phyloP scores from a whole-genome alignment of 164 flowering plant genomes.

The Umbilicus rupestris region DNA sequence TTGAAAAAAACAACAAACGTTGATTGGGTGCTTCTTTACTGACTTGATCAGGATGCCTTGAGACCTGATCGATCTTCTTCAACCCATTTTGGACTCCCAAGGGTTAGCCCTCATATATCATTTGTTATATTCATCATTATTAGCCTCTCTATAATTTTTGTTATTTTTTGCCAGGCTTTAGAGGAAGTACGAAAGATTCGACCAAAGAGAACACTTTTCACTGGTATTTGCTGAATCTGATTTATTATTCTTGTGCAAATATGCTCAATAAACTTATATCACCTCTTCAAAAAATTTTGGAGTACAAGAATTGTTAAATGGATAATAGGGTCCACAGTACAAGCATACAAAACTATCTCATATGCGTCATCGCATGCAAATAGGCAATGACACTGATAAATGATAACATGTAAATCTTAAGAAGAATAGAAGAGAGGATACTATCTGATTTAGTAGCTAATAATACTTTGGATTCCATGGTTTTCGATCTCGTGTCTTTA shows the following conservation, averaged over 20 bases:
- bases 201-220: slow-evolving; percentile 80
- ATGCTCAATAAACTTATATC: no score
- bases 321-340: no score
- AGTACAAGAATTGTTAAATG: no score
- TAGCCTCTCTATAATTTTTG: not conserved
- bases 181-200: slow-evolving; percentile 85
- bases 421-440: no score
- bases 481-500: not conserved
- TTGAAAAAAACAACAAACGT: not conserved
- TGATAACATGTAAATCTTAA: no score
- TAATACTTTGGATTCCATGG: not conserved
- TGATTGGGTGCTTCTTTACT: not conserved
- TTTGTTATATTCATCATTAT: not conserved
- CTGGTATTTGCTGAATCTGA: slow-evolving; percentile 37
- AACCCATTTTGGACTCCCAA: slow-evolving; percentile 91
- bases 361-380: no score
- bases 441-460: no score
- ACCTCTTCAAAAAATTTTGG: no score
- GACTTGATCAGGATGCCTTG: slow-evolving; percentile 58
- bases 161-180: slow-evolving; percentile 43
- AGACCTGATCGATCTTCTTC: slow-evolving; percentile 88
- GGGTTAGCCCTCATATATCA: slow-evolving; percentile 25
- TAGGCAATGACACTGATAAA: no score
- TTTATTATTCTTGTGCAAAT: not conserved
- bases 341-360: no score